A percentile compares a stretch with the other conserved stretches of the same genome.
Conservation (phyloP, 1,284 basidiomycete species). For the Apiotrichum domesticum region DNA sequence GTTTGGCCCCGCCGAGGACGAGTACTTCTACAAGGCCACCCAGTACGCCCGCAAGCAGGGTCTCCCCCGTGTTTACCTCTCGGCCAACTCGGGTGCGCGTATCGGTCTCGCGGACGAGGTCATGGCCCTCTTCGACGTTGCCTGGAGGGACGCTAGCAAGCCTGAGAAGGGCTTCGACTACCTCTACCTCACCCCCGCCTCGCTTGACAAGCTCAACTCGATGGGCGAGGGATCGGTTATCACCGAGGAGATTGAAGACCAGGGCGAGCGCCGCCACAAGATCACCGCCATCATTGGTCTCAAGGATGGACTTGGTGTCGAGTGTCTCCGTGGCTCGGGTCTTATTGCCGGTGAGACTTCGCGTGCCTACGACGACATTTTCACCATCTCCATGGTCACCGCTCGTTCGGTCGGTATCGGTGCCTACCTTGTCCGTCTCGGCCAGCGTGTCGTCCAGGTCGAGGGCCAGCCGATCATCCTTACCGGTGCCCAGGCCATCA, state of each 20-base stretch:
- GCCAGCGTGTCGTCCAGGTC: conserved; percentile 96
- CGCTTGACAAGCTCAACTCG: conserved; percentile 73
- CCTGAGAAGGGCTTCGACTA: conserved; percentile 94
- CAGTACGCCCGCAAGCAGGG: conserved; percentile 85
- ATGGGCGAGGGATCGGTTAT: conserved; percentile 71
- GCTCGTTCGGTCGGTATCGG: conserved; percentile 99
- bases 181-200: conserved; percentile 86
- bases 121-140: conserved; percentile 79
- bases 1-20: conserved; percentile 92
- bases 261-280: conserved; percentile 83
- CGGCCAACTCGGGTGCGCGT: conserved; percentile 96
- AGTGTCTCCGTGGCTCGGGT: conserved; percentile 91
- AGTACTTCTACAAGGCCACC: conserved; percentile 92
- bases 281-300: conserved; percentile 95
- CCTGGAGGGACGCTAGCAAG: conserved; percentile 73
- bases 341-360: conserved; percentile 98
- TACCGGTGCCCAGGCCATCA: conserved; percentile 92
- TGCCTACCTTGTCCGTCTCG: conserved; percentile 95
- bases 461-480: conserved; percentile 99
- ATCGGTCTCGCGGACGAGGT: conserved; percentile 94
- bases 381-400: conserved; percentile 97
- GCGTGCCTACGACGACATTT: conserved; percentile 96
- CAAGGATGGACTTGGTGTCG: conserved; percentile 96
- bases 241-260: conserved; percentile 75
- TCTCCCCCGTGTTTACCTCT: conserved; percentile 91